phyloP scores from a whole-genome alignment of 106 monocot species.

The Dioscorea zingiberensis region DNA sequence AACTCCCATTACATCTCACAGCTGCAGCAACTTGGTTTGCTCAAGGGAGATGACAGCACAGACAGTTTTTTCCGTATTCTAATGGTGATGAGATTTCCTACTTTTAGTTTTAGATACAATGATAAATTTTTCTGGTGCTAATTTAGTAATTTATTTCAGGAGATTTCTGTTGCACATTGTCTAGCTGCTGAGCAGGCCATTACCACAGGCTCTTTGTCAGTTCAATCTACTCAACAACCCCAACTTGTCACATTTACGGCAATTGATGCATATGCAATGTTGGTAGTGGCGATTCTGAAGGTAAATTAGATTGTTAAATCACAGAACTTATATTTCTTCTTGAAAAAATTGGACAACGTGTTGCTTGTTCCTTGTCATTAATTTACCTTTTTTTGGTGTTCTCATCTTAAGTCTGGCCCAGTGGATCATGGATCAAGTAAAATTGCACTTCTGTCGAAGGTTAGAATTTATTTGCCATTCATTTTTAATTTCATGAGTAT shows the following conservation, averaged over 20 bases:
- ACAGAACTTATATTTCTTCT: background rate
- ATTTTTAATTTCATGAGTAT: background rate
- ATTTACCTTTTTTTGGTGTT: slow-evolving; percentile 2
- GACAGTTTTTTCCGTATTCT: slow-evolving; percentile 81
- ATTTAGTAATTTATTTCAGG: slow-evolving; percentile 27
- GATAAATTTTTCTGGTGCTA: background rate
- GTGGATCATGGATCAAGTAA: slow-evolving; percentile 68
- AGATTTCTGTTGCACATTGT: slow-evolving; percentile 65
- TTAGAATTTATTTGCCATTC: slow-evolving; percentile 1
- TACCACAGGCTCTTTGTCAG: slow-evolving; percentile 26
- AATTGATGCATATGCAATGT: slow-evolving; percentile 79
- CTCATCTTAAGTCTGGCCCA: slow-evolving; percentile 36
- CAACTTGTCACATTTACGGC: slow-evolving; percentile 58
- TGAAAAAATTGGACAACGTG: background rate
- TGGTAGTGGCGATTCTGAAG: slow-evolving; percentile 67
- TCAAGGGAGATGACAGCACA: slow-evolving; percentile 83
- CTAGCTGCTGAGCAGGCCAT: slow-evolving; percentile 44
- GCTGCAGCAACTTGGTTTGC: slow-evolving; percentile 74
- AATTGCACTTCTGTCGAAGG: slow-evolving; percentile 58
- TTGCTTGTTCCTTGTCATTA: background rate
- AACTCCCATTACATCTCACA: slow-evolving; percentile 70
- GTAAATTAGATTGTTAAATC: slow-evolving; percentile 21
- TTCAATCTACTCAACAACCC: slow-evolving; percentile 41
- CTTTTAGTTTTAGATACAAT: background rate
- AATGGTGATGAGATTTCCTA: slow-evolving; percentile 30